Conservation (phyloP, 495 filamentous ascomycete species). For the Ascodesmis nigricans region DNA sequence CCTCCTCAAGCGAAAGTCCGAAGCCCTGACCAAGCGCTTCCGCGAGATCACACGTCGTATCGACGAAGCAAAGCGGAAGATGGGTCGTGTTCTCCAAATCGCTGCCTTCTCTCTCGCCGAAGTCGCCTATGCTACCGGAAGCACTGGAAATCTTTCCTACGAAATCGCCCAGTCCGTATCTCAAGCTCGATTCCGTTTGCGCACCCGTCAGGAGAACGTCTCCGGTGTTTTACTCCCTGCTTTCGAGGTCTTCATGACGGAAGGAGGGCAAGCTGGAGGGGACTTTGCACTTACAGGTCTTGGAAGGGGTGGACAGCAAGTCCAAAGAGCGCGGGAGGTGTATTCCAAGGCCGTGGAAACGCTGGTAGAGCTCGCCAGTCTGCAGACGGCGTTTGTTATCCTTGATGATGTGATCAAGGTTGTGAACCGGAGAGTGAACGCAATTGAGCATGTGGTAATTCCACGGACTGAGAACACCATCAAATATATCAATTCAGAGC, state of each 20-base stretch:
- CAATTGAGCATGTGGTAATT: slow-evolving; percentile 98
- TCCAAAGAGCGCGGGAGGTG: slow-evolving; percentile 82
- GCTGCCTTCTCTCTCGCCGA: slow-evolving; percentile 93
- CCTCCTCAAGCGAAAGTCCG: slow-evolving; percentile 76
- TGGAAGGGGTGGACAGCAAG: slow-evolving; percentile 93
- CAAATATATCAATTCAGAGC: slow-evolving; percentile 92
- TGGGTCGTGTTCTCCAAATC: slow-evolving; percentile 98
- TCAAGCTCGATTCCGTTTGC: slow-evolving; percentile 70
- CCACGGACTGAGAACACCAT: slow-evolving; percentile 97
- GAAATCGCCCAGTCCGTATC: slow-evolving; percentile 94
- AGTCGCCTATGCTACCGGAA: slow-evolving; percentile 87
- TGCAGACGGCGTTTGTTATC: slow-evolving; percentile 95
- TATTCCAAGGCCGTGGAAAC: slow-evolving; percentile 96
- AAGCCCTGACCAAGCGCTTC: slow-evolving; percentile 55
- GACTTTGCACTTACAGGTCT: slow-evolving; percentile 93
- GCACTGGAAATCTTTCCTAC: slow-evolving; percentile 65
- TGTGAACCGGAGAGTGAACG: slow-evolving; percentile 94
- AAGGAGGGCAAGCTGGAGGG: slow-evolving; percentile 79
- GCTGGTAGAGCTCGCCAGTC: slow-evolving; percentile 81
- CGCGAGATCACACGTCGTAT: slow-evolving; percentile 88
- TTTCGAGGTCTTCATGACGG: slow-evolving; percentile 71
- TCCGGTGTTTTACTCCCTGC: slow-evolving; percentile 82
- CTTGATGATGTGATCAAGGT: slow-evolving; percentile 98
- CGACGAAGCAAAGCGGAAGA: slow-evolving; percentile 97
- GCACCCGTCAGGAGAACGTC: slow-evolving; percentile 94